Conservation (phyloP, 768 basidiomycete genomes). For the Pulveroboletus sp. region DNA sequence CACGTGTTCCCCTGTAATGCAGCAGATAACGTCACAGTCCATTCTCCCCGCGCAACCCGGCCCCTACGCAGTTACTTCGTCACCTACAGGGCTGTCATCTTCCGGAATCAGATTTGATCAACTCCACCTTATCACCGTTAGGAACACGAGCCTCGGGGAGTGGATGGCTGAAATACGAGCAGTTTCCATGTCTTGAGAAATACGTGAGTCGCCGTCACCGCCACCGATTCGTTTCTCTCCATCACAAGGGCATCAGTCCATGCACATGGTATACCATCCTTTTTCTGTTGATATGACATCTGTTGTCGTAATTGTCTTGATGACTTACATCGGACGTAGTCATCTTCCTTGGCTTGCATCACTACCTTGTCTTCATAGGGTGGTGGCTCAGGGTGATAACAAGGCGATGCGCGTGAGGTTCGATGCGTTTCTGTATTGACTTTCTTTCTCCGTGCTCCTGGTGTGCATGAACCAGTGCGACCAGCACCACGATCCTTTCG, state of each 20-base stretch:
- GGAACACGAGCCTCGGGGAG: slow-evolving; percentile 27
- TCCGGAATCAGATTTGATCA: slow-evolving; percentile 23
- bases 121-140: slow-evolving; percentile 22
- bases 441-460: no score
- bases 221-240: neutral
- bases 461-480: no score
- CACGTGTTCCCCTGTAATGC: neutral
- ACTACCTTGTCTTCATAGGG: no score
- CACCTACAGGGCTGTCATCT: slow-evolving; percentile 4
- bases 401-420: no score
- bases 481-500: no score
- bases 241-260: slow-evolving; percentile 4
- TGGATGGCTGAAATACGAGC: slow-evolving; percentile 27
- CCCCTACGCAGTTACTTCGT: slow-evolving; percentile 18
- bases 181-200: slow-evolving; percentile 13
- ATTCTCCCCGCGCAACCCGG: slow-evolving; percentile 12
- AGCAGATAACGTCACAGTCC: slow-evolving; percentile 20
- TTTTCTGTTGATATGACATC: neutral
- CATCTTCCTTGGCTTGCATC: neutral
- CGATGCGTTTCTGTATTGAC: no score
- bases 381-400: no score
- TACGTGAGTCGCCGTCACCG: slow-evolving; percentile 5
- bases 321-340: slow-evolving; percentile 1
- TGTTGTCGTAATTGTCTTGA: slow-evolving; percentile 2
- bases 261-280: neutral